These are phyloP conservation scores for Castanospermum australe DNA, from an alignment of 306 rosid genomes.

Conservation along the genomic window DNA sequence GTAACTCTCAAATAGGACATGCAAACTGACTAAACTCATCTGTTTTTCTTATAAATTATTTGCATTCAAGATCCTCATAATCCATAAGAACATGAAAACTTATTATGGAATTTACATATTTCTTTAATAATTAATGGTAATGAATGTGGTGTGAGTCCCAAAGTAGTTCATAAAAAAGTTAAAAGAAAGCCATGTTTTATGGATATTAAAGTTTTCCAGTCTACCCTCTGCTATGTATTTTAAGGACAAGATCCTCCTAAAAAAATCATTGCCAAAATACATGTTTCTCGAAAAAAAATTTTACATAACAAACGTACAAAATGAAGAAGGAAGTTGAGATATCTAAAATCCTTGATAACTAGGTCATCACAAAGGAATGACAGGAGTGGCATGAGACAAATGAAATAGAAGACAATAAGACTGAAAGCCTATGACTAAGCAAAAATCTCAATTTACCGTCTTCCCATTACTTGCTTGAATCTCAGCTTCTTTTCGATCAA, in stretches of 20 bases:
- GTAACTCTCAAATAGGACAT: background rate
- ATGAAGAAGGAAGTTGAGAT: constrained; percentile 19
- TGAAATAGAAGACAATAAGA: constrained; percentile 13
- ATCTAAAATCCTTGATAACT: constrained; percentile 6
- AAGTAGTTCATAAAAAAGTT: constrained; percentile 15
- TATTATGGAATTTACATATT: background rate
- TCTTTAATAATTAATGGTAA: too few species aligned
- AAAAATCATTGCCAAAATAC: background rate
- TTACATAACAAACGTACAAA: background rate
- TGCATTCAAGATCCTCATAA: background rate
- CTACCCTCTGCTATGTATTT: constrained; percentile 1
- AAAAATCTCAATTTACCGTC: constrained; percentile 48
- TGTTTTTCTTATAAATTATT: background rate
- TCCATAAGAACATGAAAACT: background rate
- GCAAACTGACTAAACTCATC: background rate
- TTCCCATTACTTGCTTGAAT: constrained; percentile 62
- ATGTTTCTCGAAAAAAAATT: constrained; percentile 1
- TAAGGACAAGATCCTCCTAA: constrained; percentile 10
- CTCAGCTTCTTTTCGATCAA: constrained; percentile 77
- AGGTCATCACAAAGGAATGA: background rate
- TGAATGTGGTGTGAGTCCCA: background rate
- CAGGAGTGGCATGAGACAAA: constrained; percentile 18
- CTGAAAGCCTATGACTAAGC: background rate
- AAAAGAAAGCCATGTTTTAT: background rate
- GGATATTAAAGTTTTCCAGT: background rate